Percentiles rank a stretch among this genome's conserved stretches.
phyloP scores from a whole-genome alignment of 1,139 yeast genomes.

The Debaryomycetaceae sp. region DNA sequence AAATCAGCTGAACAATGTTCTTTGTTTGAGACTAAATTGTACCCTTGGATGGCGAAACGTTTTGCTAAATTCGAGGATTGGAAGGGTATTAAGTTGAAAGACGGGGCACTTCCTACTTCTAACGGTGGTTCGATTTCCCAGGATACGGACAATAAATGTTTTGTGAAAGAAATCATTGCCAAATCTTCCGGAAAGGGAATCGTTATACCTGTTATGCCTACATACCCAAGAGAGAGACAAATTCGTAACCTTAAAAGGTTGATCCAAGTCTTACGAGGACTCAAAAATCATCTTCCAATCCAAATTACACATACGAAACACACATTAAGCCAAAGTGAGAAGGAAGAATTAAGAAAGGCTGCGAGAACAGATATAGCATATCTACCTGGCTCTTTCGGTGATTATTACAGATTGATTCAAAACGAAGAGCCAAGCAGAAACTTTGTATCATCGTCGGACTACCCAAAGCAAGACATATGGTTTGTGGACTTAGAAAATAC shows the following conservation, averaged over 20 bases:
- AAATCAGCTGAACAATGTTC: slow-evolving; percentile 8
- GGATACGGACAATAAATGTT: slow-evolving; percentile 9
- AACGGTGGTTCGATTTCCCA: slow-evolving; percentile 4
- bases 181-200: slow-evolving; percentile 30
- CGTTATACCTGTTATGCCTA: slow-evolving; percentile 28
- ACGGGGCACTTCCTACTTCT: slow-evolving; percentile 11
- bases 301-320: slow-evolving; percentile 20
- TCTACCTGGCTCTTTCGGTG: slow-evolving; percentile 11
- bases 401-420: slow-evolving; percentile 4
- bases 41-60: slow-evolving; percentile 19
- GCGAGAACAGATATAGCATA: slow-evolving; percentile 18
- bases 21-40: slow-evolving; percentile 12
- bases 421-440: slow-evolving; percentile 1
- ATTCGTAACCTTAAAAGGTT: slow-evolving; percentile 19
- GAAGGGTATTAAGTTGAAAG: slow-evolving; percentile 11
- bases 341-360: slow-evolving; percentile 13
- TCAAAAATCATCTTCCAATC: slow-evolving; percentile 28
- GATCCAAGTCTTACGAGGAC: slow-evolving; percentile 24
- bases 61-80: slow-evolving; percentile 18
- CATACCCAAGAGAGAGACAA: slow-evolving; percentile 13
- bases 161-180: slow-evolving; percentile 11
- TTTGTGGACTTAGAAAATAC: slow-evolving; percentile 24
- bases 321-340: slow-evolving; percentile 15
- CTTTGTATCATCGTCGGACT: slow-evolving; percentile 10
- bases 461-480: slow-evolving; percentile 26